Evolutionary conservation across 2,329 filamentous ascomycete genomes (phyloP).

Genomic region (Zelopaecilomyces penicillatus): DNA sequence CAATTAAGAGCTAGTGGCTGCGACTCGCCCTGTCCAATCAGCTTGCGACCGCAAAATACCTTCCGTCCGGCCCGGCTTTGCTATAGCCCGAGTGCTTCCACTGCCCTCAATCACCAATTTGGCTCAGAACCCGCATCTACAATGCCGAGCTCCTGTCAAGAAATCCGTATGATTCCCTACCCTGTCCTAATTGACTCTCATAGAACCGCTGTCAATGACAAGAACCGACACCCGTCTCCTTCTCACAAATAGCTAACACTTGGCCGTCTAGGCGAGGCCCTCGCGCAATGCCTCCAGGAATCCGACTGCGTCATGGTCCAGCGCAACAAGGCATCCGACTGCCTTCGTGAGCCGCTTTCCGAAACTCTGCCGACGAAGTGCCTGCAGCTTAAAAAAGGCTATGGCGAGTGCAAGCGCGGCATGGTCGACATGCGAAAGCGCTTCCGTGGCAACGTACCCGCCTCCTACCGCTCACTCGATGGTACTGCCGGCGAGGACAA

Average conservation of each 20-base stretch:
- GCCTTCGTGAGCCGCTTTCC: slow-evolving; percentile 72
- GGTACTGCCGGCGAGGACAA: slow-evolving; percentile 25
- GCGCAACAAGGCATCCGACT: slow-evolving; percentile 78
- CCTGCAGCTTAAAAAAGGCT: slow-evolving; percentile 86
- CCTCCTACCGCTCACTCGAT: slow-evolving; percentile 55
- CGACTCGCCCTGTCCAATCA: no score
- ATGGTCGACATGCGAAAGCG: slow-evolving; percentile 98
- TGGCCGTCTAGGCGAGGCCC: slow-evolving; percentile 61
- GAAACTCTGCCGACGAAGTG: slow-evolving; percentile 79
- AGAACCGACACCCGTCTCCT: slow-evolving; percentile 1
- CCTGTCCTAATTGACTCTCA: slow-evolving; percentile 1
- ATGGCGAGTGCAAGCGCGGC: slow-evolving; percentile 90
- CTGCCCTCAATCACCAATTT: no score
- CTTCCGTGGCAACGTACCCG: slow-evolving; percentile 87
- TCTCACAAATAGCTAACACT: neutral
- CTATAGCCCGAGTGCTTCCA: no score
- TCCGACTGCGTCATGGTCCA: slow-evolving; percentile 95
- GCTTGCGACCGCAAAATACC: no score
- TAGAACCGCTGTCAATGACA: slow-evolving; percentile 1
- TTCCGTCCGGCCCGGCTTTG: no score
- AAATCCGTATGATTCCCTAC: slow-evolving; percentile 63
- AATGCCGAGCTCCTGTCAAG: slow-evolving; percentile 96
- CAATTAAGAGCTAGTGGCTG: no score
- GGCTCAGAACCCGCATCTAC: slow-evolving; percentile 16
- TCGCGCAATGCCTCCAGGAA: slow-evolving; percentile 90